Evolutionary conservation across 1,284 basidiomycete species (phyloP).

Genomic region (Tilletia walkeri): DNA sequence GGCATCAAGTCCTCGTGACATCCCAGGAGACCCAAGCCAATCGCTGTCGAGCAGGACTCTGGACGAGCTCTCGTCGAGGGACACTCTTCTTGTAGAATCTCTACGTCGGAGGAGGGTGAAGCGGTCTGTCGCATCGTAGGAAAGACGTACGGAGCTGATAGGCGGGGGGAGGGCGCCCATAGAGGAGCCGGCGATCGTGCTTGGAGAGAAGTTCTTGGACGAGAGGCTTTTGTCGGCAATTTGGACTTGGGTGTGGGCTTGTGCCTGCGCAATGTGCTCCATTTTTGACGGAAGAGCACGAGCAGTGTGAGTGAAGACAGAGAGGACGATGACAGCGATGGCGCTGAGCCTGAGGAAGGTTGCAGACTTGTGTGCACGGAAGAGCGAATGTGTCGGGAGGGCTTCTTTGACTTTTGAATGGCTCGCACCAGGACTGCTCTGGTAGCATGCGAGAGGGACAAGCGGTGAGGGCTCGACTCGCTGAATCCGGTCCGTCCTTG

Average conservation of each 20-base stretch:
- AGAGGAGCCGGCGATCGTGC: neutral
- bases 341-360: neutral
- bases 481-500: neutral
- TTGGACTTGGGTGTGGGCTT: too few relatives aligned
- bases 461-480: neutral
- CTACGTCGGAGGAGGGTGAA: too few relatives aligned
- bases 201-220: neutral
- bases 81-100: too few relatives aligned
- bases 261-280: neutral
- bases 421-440: neutral
- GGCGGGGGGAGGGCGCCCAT: neutral
- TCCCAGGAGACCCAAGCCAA: constrained; percentile 1
- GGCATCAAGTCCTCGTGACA: constrained; percentile 14
- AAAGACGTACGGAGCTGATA: too few relatives aligned
- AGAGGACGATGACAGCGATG: constrained; percentile 11
- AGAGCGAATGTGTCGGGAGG: neutral
- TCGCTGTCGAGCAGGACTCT: neutral
- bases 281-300: constrained; percentile 4
- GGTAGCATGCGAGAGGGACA: neutral
- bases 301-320: neutral
- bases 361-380: neutral
- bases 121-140: too few relatives aligned
- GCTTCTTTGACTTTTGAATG: neutral
- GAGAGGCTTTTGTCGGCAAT: too few relatives aligned
- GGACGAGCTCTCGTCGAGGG: too few relatives aligned